phyloP scores from a whole-genome alignment of 2,329 filamentous ascomycete species.

The Epichloe bromicola region DNA sequence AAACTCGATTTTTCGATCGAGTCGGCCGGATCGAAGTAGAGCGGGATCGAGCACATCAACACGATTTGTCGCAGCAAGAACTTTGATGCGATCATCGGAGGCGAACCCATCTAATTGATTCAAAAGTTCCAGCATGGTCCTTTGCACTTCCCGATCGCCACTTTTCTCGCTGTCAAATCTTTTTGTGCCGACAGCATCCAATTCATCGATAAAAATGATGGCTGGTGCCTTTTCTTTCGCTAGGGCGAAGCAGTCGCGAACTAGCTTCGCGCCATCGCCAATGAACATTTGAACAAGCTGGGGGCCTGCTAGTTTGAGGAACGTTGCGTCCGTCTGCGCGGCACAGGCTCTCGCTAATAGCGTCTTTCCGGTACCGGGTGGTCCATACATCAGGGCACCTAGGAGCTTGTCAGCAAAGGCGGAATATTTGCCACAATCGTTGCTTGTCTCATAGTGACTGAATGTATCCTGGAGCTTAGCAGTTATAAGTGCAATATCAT shows the following conservation, averaged over 20 bases:
- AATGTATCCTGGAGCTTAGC: neutral
- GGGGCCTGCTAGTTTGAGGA: slow-evolving; percentile 93
- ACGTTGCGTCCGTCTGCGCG: slow-evolving; percentile 94
- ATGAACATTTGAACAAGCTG: slow-evolving; percentile 99
- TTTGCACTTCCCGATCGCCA: slow-evolving; percentile 92
- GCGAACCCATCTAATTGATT: slow-evolving; percentile 98
- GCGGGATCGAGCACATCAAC: slow-evolving; percentile 90
- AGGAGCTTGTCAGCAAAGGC: slow-evolving; percentile 29
- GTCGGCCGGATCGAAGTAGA: slow-evolving; percentile 76
- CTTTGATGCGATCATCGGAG: slow-evolving; percentile 92
- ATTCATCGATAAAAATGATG: slow-evolving; percentile 98
- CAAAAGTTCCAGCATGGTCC: slow-evolving; percentile 96
- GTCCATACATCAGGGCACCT: slow-evolving; percentile 98
- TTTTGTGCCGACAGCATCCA: slow-evolving; percentile 97
- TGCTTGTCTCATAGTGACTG: neutral
- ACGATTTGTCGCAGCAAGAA: slow-evolving; percentile 86
- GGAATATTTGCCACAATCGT: neutral
- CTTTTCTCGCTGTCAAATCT: slow-evolving; percentile 98
- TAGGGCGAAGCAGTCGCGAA: slow-evolving; percentile 91
- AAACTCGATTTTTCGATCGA: slow-evolving; percentile 97
- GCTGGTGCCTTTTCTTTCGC: slow-evolving; percentile 98
- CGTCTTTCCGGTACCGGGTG: slow-evolving; percentile 81
- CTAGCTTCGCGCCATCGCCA: slow-evolving; percentile 92
- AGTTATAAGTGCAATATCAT: neutral
- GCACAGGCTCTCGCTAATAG: slow-evolving; percentile 90